Conservation (phyloP, 169 alveolate genomes). For the Eimeria sp. region DNA sequence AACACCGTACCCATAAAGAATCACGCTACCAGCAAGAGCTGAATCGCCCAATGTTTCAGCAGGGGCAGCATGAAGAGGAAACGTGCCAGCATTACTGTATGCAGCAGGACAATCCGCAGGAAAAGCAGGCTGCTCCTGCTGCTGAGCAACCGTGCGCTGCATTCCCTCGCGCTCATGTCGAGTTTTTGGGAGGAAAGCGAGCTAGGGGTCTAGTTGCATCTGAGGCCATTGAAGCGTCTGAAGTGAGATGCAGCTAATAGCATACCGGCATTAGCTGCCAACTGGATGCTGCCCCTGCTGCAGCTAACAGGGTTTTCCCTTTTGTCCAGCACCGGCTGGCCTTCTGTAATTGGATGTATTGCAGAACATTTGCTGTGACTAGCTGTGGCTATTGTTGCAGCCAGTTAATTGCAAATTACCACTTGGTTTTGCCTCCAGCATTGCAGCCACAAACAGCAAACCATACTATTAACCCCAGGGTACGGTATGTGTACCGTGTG, state of each 20-base stretch:
- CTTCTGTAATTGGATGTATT: background rate
- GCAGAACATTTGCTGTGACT: background rate
- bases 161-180: background rate
- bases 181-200: constrained; percentile 33
- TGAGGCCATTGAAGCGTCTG: background rate
- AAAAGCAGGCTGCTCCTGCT: constrained; percentile 34
- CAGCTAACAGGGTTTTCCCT: background rate
- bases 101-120: background rate
- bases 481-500: background rate
- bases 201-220: constrained; percentile 47
- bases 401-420: background rate
- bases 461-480: background rate
- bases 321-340: background rate
- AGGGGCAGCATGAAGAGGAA: background rate
- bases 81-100: background rate
- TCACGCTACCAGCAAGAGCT: background rate
- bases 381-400: background rate
- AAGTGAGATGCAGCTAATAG: background rate
- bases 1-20: background rate
- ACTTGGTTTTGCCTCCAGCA: background rate
- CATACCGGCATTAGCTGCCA: background rate
- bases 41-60: background rate
- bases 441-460: background rate
- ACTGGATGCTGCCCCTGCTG: background rate
- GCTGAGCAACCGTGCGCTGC: background rate